These are phyloP conservation scores for Jackrogersella minutella DNA, from an alignment of 495 filamentous ascomycete species.

Conservation along the genomic window DNA sequence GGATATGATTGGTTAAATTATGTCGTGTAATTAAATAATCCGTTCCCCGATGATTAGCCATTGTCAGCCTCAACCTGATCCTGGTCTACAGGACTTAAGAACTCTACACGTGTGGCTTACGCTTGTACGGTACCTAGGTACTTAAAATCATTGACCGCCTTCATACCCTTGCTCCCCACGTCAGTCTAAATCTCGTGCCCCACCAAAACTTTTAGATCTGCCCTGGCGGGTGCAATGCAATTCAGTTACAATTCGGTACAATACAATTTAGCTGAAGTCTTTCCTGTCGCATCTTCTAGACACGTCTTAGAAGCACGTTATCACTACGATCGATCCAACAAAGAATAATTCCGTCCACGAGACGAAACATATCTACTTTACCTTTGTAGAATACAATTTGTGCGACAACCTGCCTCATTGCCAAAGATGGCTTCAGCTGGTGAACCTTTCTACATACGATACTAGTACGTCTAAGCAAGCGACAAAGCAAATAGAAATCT, in stretches of 20 bases:
- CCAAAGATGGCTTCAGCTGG: conserved; percentile 38
- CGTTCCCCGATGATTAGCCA: conserved; percentile 31
- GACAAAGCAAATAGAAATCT: background rate
- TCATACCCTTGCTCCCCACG: conserved; percentile 27
- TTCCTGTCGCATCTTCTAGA: too few relatives aligned
- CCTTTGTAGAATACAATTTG: background rate
- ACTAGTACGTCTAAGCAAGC: conserved; percentile 74
- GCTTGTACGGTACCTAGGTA: background rate
- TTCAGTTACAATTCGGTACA: background rate
- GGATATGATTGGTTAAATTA: conserved; percentile 18
- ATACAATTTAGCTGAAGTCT: conserved; percentile 18
- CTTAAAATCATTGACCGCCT: conserved; percentile 10
- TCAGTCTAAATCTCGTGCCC: conserved; percentile 49
- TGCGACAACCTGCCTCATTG: background rate
- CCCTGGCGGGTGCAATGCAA: background rate
- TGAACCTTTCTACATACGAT: conserved; percentile 95
- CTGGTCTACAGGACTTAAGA: background rate
- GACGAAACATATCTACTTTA: conserved; percentile 7
- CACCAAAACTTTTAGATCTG: conserved; percentile 49
- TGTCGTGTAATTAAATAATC: conserved; percentile 29
- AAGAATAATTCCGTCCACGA: background rate
- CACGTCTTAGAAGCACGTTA: background rate
- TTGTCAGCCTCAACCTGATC: conserved; percentile 15
- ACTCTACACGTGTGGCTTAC: conserved; percentile 7
- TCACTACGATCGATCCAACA: background rate